phyloP scores from a whole-genome alignment of 1,284 basidiomycete species.

The Cutaneotrichosporon sp. region DNA sequence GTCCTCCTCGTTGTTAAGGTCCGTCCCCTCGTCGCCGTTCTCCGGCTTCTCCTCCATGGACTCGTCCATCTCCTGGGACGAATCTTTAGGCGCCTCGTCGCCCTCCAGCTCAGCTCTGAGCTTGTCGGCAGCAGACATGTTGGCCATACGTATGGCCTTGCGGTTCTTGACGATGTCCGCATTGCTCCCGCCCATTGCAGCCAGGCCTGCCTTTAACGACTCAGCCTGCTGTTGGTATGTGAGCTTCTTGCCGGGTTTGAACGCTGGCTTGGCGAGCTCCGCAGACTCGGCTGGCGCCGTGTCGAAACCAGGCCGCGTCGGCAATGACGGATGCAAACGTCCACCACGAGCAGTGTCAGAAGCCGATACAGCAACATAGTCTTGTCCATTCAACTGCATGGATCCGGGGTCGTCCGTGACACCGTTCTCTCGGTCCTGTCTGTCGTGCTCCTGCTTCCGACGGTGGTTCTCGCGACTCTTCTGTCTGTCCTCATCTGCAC shows the following conservation, averaged over 20 bases:
- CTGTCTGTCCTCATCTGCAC: slow-evolving; percentile 78
- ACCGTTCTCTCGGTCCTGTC: slow-evolving; percentile 52
- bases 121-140: slow-evolving; percentile 90
- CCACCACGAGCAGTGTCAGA: slow-evolving; percentile 39
- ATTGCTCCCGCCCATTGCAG: slow-evolving; percentile 62
- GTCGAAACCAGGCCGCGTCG: slow-evolving; percentile 61
- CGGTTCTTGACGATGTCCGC: slow-evolving; percentile 83
- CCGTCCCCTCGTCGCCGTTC: slow-evolving; percentile 26
- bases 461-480: slow-evolving; percentile 83
- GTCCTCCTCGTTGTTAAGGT: slow-evolving; percentile 17
- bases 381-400: slow-evolving; percentile 52
- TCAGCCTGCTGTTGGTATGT: slow-evolving; percentile 30
- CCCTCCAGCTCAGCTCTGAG: slow-evolving; percentile 86
- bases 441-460: slow-evolving; percentile 69
- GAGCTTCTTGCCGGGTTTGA: slow-evolving; percentile 34
- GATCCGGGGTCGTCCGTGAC: slow-evolving; percentile 25
- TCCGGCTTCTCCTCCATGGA: slow-evolving; percentile 24
- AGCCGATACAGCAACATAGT: slow-evolving; percentile 50
- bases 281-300: slow-evolving; percentile 61
- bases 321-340: slow-evolving; percentile 57
- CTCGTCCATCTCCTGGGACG: slow-evolving; percentile 30
- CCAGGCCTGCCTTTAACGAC: slow-evolving; percentile 58
- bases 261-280: slow-evolving; percentile 6
- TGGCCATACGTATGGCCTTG: slow-evolving; percentile 86
- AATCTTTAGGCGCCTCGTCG: slow-evolving; percentile 26